These are phyloP conservation scores for Penstemon barbatus DNA, from an alignment of 257 asterid species.

Conservation along the genomic window DNA sequence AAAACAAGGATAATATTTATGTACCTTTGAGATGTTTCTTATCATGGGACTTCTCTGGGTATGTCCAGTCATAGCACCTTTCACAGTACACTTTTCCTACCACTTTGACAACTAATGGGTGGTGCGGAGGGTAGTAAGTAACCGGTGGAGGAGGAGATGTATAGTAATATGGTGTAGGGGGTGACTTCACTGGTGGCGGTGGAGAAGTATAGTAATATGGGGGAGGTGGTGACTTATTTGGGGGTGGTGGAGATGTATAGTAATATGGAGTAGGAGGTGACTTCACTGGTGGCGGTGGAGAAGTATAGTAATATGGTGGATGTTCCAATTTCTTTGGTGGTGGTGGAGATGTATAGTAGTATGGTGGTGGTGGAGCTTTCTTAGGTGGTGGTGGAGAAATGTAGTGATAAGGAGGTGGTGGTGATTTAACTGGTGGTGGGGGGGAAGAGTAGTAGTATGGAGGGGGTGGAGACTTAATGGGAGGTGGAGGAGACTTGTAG, in stretches of 20 bases:
- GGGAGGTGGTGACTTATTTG: constrained; percentile 19
- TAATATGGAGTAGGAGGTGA: constrained; percentile 23
- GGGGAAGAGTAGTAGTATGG: constrained; percentile 25
- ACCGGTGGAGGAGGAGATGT: constrained; percentile 26
- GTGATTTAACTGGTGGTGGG: constrained; percentile 11
- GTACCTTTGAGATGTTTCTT: constrained; percentile 81
- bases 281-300: constrained; percentile 24
- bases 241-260: constrained; percentile 40
- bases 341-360: constrained; percentile 45
- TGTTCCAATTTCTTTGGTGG: constrained; percentile 30
- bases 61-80: constrained; percentile 60
- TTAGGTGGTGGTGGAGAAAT: constrained; percentile 35
- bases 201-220: constrained; percentile 16
- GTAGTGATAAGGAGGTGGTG: constrained; percentile 36
- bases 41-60: constrained; percentile 64
- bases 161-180: constrained; percentile 21
- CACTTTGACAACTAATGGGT: constrained; percentile 54
- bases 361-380: constrained; percentile 31
- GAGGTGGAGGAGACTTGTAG: constrained; percentile 35
- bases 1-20: neutral
- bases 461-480: constrained; percentile 15
- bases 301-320: constrained; percentile 24
- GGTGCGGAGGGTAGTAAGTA: constrained; percentile 43
- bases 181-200: constrained; percentile 20
- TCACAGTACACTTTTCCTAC: constrained; percentile 76